Evolutionary conservation across 352 stramenopile species (phyloP).

Genomic region (Pythium angustatum): DNA sequence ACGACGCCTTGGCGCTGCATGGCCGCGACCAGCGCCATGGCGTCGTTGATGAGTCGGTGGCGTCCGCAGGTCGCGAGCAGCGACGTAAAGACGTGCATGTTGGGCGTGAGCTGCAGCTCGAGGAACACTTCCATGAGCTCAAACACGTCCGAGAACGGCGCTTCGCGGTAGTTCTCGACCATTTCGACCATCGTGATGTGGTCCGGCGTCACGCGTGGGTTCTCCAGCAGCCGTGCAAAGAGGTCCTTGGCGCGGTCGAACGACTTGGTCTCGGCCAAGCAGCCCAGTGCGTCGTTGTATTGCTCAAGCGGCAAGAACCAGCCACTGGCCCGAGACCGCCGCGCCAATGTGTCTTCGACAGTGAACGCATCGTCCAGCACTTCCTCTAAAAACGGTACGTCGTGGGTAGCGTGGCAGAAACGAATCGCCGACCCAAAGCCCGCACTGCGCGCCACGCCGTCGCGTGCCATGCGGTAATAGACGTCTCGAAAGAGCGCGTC

Average conservation of each 20-base stretch:
- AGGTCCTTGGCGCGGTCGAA: constrained; percentile 59
- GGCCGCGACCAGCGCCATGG: constrained; percentile 47
- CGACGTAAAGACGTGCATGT: constrained; percentile 77
- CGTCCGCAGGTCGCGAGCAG: constrained; percentile 68
- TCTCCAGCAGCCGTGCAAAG: constrained; percentile 62
- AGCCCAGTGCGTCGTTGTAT: constrained; percentile 80
- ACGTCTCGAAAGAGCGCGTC: constrained; percentile 46
- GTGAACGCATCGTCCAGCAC: constrained; percentile 58
- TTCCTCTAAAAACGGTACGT: constrained; percentile 56
- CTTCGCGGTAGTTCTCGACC: constrained; percentile 67
- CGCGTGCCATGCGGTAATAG: constrained; percentile 53
- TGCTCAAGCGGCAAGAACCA: constrained; percentile 69
- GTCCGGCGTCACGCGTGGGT: constrained; percentile 54
- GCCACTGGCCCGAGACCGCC: background rate
- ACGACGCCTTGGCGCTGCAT: constrained; percentile 50
- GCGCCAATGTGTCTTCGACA: constrained; percentile 36
- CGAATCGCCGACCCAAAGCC: constrained; percentile 72
- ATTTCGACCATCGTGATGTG: constrained; percentile 81
- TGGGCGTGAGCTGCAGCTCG: constrained; percentile 50
- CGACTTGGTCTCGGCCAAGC: constrained; percentile 50
- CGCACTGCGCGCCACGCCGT: constrained; percentile 49
- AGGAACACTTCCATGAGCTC: constrained; percentile 73
- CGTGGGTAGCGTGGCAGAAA: constrained; percentile 51
- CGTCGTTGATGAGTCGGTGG: constrained; percentile 54
- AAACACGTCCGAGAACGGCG: constrained; percentile 64